Base-by-base conservation (phyloP, 805 yeast species). In the Grigorovia jiainica region DNA sequence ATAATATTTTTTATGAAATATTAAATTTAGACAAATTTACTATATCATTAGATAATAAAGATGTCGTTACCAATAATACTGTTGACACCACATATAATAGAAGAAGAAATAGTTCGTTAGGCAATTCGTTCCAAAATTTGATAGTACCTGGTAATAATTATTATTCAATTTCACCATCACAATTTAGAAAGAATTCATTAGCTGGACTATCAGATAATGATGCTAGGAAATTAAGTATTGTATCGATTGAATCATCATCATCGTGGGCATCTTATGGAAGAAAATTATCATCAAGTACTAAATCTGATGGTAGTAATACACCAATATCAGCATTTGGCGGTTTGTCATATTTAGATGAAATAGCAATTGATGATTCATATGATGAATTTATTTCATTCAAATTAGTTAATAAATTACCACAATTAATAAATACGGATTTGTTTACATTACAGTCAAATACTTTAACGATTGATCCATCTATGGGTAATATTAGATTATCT, bases 151-250 rank as follows among this genome's bases (percentile, higher is more conserved):
- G 34, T 30, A 13, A 17, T 8, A 33, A 29, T 25, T 38, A 42
- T 24, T 46, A 47, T 39, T 46, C 52, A 8, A 46, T 53, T 10
- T 49, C 57, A 2, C 57, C 58, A 3, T 47, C 58, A 7, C 49
- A 45, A 31, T 52, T 52, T 34, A 47, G 57, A 19, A 47, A 51
- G 36, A 49, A 47, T 21, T 54, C 54, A 48, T 34, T 54, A 17
- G 52, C 53, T 5, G 57, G 57, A 1, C 36, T 46, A n/a, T 46
- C 48, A 19, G 47, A 46, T 31, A 47, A 38, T 25, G 42, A 47
- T 15, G 53, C 54, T 4, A 47, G 56, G 35, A 46, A 54, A 24
- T 49, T 46, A 33, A 53, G 56, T 36, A 47, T 49, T 13, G 39
- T 51, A 3, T 38, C 50, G 7, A 23, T 46, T 15, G 43, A 42